Evolutionary conservation across 2,329 filamentous ascomycete species (phyloP).

Genomic region (Penicillium hesseltinei): DNA sequence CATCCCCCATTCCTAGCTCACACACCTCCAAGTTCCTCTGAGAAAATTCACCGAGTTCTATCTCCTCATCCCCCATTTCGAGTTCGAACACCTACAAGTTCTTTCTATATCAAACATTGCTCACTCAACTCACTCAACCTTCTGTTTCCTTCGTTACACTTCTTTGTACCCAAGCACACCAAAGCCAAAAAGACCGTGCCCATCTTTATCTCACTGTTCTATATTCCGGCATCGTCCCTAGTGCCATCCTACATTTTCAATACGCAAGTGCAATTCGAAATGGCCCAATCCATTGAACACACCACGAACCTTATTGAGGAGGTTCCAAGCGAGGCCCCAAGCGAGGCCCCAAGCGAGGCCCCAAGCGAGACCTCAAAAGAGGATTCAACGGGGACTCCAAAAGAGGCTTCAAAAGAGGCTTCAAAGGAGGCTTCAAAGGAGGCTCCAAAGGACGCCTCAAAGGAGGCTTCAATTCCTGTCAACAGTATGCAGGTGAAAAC

Average conservation of each 20-base stretch:
- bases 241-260: neutral
- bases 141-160: neutral
- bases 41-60: neutral
- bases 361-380: neutral
- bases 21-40: neutral
- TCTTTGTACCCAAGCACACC: neutral
- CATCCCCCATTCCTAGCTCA: neutral
- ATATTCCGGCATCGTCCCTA: too few relatives aligned
- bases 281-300: neutral
- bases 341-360: too few relatives aligned
- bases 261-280: neutral
- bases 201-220: neutral
- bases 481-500: neutral
- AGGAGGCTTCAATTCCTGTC: neutral
- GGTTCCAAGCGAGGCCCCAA: too few relatives aligned
- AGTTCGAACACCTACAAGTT: neutral
- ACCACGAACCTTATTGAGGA: neutral
- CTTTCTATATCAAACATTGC: neutral
- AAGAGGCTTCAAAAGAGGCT: too few relatives aligned
- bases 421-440: neutral
- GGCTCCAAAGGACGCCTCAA: too few relatives aligned
- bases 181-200: neutral
- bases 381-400: fast-evolving
- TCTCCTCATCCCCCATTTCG: neutral
- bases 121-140: neutral